Evolutionary conservation across 2,329 filamentous ascomycete species (phyloP).

Genomic region (Clonostachys rhizophaga): DNA sequence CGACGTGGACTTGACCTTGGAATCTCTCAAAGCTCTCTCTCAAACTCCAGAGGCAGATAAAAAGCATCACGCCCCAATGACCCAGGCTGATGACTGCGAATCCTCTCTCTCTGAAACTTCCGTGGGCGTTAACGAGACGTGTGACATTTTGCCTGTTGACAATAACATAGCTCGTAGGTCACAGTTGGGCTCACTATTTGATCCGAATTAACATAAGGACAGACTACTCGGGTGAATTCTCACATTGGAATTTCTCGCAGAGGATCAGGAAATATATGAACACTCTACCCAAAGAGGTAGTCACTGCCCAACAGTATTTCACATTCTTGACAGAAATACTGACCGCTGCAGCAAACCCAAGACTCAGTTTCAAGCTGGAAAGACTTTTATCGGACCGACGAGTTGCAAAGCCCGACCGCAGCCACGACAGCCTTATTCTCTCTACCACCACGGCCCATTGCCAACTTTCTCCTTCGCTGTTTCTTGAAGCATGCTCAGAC

Average conservation of each 20-base stretch:
- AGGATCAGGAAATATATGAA: constrained; percentile 40
- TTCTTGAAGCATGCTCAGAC: constrained; percentile 43
- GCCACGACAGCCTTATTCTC: constrained; percentile 28
- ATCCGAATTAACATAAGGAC: constrained; percentile 1
- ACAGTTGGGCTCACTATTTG: not conserved
- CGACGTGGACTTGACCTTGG: constrained; percentile 14
- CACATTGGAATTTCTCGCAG: constrained; percentile 48
- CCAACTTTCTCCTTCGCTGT: constrained; percentile 37
- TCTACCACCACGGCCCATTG: constrained; percentile 37
- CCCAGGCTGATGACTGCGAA: too few species aligned
- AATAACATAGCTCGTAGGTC: constrained; percentile 32
- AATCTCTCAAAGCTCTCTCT: too few species aligned
- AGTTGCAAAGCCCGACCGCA: constrained; percentile 33
- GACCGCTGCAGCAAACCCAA: constrained; percentile 15
- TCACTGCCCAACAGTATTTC: too few species aligned
- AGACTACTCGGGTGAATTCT: constrained; percentile 49
- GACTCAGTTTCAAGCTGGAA: constrained; percentile 20
- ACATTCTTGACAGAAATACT: constrained; percentile 18
- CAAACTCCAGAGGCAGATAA: too few species aligned
- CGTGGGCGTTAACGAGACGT: constrained; percentile 25
- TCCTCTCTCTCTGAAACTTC: too few species aligned
- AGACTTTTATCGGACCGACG: constrained; percentile 38
- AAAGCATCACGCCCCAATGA: too few species aligned
- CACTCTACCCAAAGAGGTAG: too few species aligned
- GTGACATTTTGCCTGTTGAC: constrained; percentile 30